Percentiles rank a stretch among this genome's conserved stretches.
phyloP scores from a whole-genome alignment of 441 rosid species.

The Rhodomyrtus psidioides region DNA sequence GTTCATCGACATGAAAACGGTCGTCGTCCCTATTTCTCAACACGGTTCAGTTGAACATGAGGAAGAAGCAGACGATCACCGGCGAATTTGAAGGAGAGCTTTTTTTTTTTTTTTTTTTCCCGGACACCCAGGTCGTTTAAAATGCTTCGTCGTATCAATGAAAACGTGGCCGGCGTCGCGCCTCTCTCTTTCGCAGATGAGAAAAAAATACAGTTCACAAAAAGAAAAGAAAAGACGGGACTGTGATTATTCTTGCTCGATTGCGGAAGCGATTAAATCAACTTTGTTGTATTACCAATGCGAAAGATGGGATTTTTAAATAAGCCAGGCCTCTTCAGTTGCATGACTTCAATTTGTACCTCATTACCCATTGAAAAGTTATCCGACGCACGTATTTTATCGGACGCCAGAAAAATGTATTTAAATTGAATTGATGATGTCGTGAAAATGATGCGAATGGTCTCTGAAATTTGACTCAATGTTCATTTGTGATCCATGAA shows the following conservation, averaged over 20 bases:
- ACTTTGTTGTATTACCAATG: background rate
- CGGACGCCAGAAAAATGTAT: background rate
- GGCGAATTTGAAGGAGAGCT: rapidly evolving
- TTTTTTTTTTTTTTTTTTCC: background rate
- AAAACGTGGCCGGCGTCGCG: background rate
- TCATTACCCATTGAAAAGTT: background rate
- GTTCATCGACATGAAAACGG: background rate
- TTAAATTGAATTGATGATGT: background rate
- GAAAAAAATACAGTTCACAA: background rate
- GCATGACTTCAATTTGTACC: background rate
- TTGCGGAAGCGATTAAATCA: background rate
- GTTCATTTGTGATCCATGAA: too few relatives aligned
- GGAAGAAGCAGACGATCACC: background rate
- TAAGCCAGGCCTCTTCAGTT: background rate
- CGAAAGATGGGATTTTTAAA: rapidly evolving
- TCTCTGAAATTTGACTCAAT: too few relatives aligned
- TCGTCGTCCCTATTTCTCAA: background rate
- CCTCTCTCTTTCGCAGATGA: background rate
- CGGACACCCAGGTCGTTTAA: background rate
- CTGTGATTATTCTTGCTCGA: background rate
- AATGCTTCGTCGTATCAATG: too few relatives aligned
- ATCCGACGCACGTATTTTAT: background rate
- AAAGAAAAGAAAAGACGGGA: background rate
- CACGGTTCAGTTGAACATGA: background rate
- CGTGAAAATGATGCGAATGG: too few relatives aligned